Conservation (phyloP, 2,329 filamentous ascomycete species). For the Zymoseptoria crescenta region DNA sequence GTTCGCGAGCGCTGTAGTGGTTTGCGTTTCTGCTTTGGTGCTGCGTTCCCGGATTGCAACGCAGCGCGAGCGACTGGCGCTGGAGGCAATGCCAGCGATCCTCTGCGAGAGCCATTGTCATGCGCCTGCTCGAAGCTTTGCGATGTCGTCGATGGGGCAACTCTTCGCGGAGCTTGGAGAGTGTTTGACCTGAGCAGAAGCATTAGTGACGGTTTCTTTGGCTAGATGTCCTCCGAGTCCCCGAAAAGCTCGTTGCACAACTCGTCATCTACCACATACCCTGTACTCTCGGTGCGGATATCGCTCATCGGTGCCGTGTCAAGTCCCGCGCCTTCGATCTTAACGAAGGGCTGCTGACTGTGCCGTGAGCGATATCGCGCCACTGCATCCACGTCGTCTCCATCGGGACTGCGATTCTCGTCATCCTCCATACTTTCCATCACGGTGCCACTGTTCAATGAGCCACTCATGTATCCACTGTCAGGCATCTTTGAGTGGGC, state of each 20-base stretch:
- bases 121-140: constrained; percentile 7
- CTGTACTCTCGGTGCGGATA: constrained; percentile 13
- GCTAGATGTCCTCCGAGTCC: constrained; percentile 6
- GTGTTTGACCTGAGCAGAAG: not conserved
- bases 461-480: constrained; percentile 67
- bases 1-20: constrained; percentile 21
- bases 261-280: constrained; percentile 22
- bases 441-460: constrained; percentile 49
- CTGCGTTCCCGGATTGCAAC: constrained; percentile 20
- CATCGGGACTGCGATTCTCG: constrained; percentile 30
- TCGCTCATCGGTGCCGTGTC: constrained; percentile 6
- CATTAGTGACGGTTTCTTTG: constrained; percentile 6
- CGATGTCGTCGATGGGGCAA: constrained; percentile 3
- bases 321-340: constrained; percentile 18
- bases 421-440: constrained; percentile 60
- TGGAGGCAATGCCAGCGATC: constrained; percentile 30
- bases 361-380: constrained; percentile 26
- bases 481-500: constrained; percentile 42
- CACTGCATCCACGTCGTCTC: constrained; percentile 31
- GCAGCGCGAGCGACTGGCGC: constrained; percentile 28
- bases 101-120: constrained; percentile 19
- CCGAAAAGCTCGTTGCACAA: constrained; percentile 12
- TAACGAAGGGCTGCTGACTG: constrained; percentile 18
- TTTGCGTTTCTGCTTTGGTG: constrained; percentile 28
- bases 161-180: not conserved